Conservation (phyloP, 176 grass and related monocot species). For the Triticum aestivum region DNA sequence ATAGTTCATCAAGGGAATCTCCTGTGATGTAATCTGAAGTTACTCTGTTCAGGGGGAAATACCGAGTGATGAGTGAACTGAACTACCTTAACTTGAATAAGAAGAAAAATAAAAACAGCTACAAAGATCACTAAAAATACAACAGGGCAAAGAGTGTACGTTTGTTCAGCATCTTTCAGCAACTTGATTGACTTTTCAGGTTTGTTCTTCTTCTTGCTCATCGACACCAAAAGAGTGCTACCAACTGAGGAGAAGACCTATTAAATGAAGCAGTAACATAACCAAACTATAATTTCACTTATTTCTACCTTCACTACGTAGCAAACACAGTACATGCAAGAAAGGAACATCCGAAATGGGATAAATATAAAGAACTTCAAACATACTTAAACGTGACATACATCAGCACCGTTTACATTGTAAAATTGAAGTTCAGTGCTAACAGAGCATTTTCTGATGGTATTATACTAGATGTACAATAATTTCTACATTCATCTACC, state of each 20-base stretch:
- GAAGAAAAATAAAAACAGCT: not conserved
- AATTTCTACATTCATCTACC: not conserved
- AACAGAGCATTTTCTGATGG: not conserved
- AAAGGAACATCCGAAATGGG: not conserved
- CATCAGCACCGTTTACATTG: not conserved
- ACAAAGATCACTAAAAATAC: not conserved
- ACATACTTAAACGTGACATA: not conserved
- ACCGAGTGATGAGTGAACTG: not conserved
- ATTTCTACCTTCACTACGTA: not conserved
- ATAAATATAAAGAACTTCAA: not conserved
- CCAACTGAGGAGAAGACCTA: not conserved
- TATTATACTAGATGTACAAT: not conserved
- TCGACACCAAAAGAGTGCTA: not conserved
- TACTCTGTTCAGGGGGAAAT: constrained; percentile 6
- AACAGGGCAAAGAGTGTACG: not conserved
- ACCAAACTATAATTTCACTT: not conserved
- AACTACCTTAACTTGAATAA: not conserved
- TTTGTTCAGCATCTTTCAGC: constrained; percentile 23
- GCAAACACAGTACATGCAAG: too few species aligned
- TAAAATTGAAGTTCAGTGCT: not conserved
- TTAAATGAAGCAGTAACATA: not conserved
- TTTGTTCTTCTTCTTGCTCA: constrained; percentile 48
- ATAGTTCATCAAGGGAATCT: constrained; percentile 55
- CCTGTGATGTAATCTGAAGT: constrained; percentile 52
- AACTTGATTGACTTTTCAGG: constrained; percentile 13